Conservation (phyloP, 2,329 filamentous ascomycete genomes). For the Colletotrichum plurivorum region DNA sequence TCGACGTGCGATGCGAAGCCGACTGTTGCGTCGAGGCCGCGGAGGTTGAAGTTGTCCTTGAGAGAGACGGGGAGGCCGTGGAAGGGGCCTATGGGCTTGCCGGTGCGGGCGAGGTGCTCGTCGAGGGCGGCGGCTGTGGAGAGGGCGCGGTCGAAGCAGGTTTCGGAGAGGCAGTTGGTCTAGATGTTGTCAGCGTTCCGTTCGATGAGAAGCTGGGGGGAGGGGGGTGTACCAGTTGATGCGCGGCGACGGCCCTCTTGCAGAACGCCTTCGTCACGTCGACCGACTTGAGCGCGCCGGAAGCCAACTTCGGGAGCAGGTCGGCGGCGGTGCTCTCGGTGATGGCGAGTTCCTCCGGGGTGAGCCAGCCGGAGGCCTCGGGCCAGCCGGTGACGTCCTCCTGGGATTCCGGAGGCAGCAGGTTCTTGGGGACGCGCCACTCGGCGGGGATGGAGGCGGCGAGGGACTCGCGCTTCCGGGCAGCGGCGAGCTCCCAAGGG, state of each 20-base stretch:
- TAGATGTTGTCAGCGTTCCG: background rate
- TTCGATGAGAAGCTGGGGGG: background rate
- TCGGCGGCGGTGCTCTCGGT: slow-evolving; percentile 51
- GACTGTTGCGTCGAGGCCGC: slow-evolving; percentile 71
- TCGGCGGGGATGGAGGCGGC: slow-evolving; percentile 67
- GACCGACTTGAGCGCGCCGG: slow-evolving; percentile 54
- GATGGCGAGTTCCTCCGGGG: slow-evolving; percentile 55
- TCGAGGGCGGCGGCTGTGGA: slow-evolving; percentile 64
- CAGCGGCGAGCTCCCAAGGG: slow-evolving; percentile 58
- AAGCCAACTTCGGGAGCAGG: slow-evolving; percentile 52
- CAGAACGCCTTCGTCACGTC: slow-evolving; percentile 69
- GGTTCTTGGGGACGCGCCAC: slow-evolving; percentile 67
- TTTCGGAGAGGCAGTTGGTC: slow-evolving; percentile 67
- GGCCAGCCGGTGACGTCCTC: slow-evolving; percentile 71
- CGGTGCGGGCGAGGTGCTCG: slow-evolving; percentile 61
- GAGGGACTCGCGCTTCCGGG: slow-evolving; percentile 60
- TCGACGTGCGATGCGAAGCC: slow-evolving; percentile 74
- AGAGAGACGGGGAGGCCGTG: slow-evolving; percentile 76
- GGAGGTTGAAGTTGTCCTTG: slow-evolving; percentile 79
- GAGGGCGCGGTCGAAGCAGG: slow-evolving; percentile 68
- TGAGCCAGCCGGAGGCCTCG: slow-evolving; percentile 71
- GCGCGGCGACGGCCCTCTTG: slow-evolving; percentile 59
- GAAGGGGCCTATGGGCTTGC: slow-evolving; percentile 70
- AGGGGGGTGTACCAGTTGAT: slow-evolving; percentile 44
- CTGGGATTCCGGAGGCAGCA: slow-evolving; percentile 67